Percentiles rank a stretch among this genome's conserved stretches.
Conservation (phyloP, 2,329 filamentous ascomycete species). For the Penicillium sumatraense region DNA sequence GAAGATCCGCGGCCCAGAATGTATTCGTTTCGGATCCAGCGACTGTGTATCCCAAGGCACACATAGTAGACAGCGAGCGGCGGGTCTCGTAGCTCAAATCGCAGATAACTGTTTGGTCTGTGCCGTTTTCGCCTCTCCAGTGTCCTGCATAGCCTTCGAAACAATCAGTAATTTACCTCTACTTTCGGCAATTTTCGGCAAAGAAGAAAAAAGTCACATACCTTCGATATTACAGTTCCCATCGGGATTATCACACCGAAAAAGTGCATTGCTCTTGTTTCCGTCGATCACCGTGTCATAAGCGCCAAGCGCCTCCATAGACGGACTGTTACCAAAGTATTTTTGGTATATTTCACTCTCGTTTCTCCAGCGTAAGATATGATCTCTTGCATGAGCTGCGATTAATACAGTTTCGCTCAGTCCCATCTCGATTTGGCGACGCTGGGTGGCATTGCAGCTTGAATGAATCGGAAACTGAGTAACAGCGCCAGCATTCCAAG, state of each 20-base stretch:
- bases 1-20: slow-evolving; percentile 69
- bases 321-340: slow-evolving; percentile 68
- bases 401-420: slow-evolving; percentile 64
- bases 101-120: slow-evolving; percentile 72
- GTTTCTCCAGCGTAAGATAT: slow-evolving; percentile 56
- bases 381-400: slow-evolving; percentile 65
- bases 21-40: slow-evolving; percentile 60
- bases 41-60: slow-evolving; percentile 66
- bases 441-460: slow-evolving; percentile 69
- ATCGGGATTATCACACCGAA: slow-evolving; percentile 72
- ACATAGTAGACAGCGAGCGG: slow-evolving; percentile 62
- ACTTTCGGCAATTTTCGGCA: too few relatives aligned
- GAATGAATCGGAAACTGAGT: slow-evolving; percentile 60
- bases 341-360: slow-evolving; percentile 64
- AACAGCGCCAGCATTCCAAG: too few relatives aligned
- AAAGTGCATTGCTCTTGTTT: slow-evolving; percentile 63
- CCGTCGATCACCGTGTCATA: slow-evolving; percentile 64
- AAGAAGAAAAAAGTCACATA: too few relatives aligned
- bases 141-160: slow-evolving; percentile 70
- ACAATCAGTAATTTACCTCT: too few relatives aligned
- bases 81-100: slow-evolving; percentile 64
- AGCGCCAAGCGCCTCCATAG: slow-evolving; percentile 64
- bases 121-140: slow-evolving; percentile 68
- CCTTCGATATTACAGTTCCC: slow-evolving; percentile 62
- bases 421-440: slow-evolving; percentile 58